A percentile compares a stretch with the other conserved stretches of the same genome.
phyloP scores from a whole-genome alignment of 73 alveolate genomes.

The Paramecium sonneborni region DNA sequence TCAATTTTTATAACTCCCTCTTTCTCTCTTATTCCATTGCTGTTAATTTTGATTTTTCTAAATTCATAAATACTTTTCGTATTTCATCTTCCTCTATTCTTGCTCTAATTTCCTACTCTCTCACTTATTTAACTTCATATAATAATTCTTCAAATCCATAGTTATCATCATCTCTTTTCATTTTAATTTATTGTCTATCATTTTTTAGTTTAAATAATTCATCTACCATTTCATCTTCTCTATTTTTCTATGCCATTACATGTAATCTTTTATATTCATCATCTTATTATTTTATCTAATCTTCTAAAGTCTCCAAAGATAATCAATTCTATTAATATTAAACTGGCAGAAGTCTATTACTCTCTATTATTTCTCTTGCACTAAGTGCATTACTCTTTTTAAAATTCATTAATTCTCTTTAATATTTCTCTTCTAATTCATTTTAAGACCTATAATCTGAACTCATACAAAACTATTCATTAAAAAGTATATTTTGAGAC shows the following conservation, averaged over 20 bases:
- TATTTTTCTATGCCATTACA: slow-evolving; percentile 53
- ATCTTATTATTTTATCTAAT: slow-evolving; percentile 46
- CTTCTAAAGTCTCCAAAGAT: slow-evolving; percentile 64
- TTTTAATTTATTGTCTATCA: slow-evolving; percentile 74
- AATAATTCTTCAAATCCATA: slow-evolving; percentile 73
- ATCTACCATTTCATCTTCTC: slow-evolving; percentile 73
- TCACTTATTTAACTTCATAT: slow-evolving; percentile 76
- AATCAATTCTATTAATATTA: slow-evolving; percentile 30
- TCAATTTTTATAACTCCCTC: slow-evolving; percentile 78
- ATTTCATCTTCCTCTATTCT: slow-evolving; percentile 84
- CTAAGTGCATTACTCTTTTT: slow-evolving; percentile 60
- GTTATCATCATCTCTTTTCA: slow-evolving; percentile 78
- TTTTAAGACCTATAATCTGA: slow-evolving; percentile 73
- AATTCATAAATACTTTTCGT: slow-evolving; percentile 74
- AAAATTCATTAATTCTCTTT: slow-evolving; percentile 56
- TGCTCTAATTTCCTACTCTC: slow-evolving; percentile 84
- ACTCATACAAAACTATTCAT: slow-evolving; percentile 67
- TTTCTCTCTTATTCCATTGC: slow-evolving; percentile 80
- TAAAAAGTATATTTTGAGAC: background rate
- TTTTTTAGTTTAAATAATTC: slow-evolving; percentile 73
- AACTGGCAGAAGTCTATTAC: slow-evolving; percentile 22
- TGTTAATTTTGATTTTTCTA: slow-evolving; percentile 77
- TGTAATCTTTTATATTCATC: slow-evolving; percentile 59
- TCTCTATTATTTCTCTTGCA: slow-evolving; percentile 40
- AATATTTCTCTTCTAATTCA: slow-evolving; percentile 67